Evolutionary conservation across 345 rosid species (phyloP).

Genomic region (Brassica rapa): DNA sequence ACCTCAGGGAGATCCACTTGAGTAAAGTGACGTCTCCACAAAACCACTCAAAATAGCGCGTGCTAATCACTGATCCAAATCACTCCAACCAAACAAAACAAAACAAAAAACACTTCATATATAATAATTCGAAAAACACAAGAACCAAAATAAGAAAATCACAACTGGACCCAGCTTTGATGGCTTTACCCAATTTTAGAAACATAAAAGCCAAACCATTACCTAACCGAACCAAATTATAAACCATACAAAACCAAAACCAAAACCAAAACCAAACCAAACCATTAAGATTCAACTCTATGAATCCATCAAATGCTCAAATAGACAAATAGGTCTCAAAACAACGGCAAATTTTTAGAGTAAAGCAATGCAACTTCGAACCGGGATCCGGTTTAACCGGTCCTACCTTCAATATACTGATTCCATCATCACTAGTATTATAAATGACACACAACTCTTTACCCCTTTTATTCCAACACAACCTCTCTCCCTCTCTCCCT

Average conservation of each 20-base stretch:
- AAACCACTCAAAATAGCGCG: constrained; percentile 36
- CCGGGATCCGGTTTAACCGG: constrained; percentile 10
- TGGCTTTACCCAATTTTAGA: constrained; percentile 25
- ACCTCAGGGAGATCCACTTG: constrained; percentile 44
- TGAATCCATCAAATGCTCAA: not conserved
- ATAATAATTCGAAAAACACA: constrained; percentile 21
- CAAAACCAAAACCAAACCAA: not conserved
- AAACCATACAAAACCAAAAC: not conserved
- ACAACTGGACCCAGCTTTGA: constrained; percentile 44
- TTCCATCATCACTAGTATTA: constrained; percentile 9
- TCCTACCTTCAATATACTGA: not conserved
- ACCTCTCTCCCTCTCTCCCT: constrained; percentile 9
- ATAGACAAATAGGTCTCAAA: not conserved
- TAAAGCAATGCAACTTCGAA: constrained; percentile 6
- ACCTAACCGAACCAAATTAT: not conserved
- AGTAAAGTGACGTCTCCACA: constrained; percentile 45
- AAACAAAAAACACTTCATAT: constrained; percentile 25
- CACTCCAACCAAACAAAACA: constrained; percentile 21
- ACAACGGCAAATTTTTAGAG: not conserved
- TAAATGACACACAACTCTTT: constrained; percentile 12
- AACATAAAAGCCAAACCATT: not conserved
- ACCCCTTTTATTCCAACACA: constrained; percentile 37
- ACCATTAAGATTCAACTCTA: not conserved
- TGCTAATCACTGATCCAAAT: constrained; percentile 14
- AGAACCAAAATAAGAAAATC: not conserved